Base-by-base conservation (phyloP, 257 asterid genomes). In the Solanum pennellii region DNA sequence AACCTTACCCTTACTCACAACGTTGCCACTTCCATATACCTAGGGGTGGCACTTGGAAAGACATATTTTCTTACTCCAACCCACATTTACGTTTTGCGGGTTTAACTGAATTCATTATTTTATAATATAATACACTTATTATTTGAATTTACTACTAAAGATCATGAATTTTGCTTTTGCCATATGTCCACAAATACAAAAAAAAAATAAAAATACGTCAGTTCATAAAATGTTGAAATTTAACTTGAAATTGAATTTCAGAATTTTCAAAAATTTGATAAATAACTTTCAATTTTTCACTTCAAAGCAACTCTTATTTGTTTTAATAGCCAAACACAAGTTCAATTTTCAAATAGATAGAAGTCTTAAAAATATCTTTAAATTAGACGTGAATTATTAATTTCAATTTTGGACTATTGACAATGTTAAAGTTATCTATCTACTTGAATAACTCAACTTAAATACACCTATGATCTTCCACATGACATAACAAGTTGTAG, bases 71-170 rank as follows among this genome's bases (percentile, higher is more conserved):
- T 73, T 73, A 13, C 29, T 52, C 21, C 7, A 71, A 8, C n/a
- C 13, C 14, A 33, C 44, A 8, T n/a, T 31, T 69, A 15, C 1
- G 12, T 59, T 3, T 0, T 0, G 0, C 2, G 0, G 3, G 1
- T 33, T 33, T 45, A 72, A 9, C 27, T 9, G 2, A 72, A 72
- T 2, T 71, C 13, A 29, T 31, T 27, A 29, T 68, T 68, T 27
- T 59, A 65, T 6, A 52, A 15, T 16, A 16, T 1, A 2, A 1
- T 16, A 2, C 3, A 16, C 3, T 49, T 5, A 52, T 52, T 52
- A 52, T 52, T 16, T 52, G 60, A 52, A 6, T 52, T 49, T 49
- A 16, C 60, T 16, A 49, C 4, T 65, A 65, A 68, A 68, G 37
- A 27, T 68, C 11, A 27, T 68, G 21, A 7, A 13, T 21, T 21